Evolutionary conservation across 2,329 filamentous ascomycete species (phyloP).

Genomic region (Sporothrix curviconia): DNA sequence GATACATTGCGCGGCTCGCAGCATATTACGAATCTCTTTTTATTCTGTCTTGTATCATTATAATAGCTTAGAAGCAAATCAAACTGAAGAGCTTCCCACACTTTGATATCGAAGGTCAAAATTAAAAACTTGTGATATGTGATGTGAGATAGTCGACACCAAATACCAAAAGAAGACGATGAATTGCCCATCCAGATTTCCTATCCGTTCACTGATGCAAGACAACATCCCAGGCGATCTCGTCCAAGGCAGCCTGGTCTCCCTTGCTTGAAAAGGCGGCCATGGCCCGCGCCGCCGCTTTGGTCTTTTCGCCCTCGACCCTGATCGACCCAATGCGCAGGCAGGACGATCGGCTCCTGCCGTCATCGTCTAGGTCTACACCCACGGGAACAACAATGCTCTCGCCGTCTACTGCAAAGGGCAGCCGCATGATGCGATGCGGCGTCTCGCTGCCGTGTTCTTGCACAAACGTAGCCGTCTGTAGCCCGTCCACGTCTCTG

Average conservation of each 20-base stretch:
- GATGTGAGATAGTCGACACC: too few species aligned
- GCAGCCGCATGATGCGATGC: conserved; percentile 10
- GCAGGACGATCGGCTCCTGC: conserved; percentile 1
- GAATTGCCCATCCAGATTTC: too few species aligned
- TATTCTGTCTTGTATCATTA: neutral
- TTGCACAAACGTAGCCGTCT: conserved; percentile 16
- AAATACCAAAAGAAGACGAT: too few species aligned
- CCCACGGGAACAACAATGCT: conserved; percentile 19
- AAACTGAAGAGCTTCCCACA: too few species aligned
- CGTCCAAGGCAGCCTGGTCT: neutral
- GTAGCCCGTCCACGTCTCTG: neutral
- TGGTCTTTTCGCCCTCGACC: conserved; percentile 29
- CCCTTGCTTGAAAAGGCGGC: conserved; percentile 16
- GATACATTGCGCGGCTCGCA: conserved; percentile 16
- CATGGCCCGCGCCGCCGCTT: conserved; percentile 25
- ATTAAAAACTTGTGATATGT: too few species aligned
- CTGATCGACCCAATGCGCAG: conserved; percentile 28
- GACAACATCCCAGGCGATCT: conserved; percentile 14
- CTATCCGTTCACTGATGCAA: too few species aligned
- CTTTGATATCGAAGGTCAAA: too few species aligned
- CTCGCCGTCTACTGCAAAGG: conserved; percentile 10
- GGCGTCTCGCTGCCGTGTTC: neutral
- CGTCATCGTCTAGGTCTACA: conserved; percentile 5
- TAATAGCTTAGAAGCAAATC: too few species aligned
- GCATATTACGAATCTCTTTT: conserved; percentile 7